Percentiles rank a stretch among this genome's conserved stretches.
Evolutionary conservation across 148 eudicot species (phyloP).

Genomic region (Cornus controversa): DNA sequence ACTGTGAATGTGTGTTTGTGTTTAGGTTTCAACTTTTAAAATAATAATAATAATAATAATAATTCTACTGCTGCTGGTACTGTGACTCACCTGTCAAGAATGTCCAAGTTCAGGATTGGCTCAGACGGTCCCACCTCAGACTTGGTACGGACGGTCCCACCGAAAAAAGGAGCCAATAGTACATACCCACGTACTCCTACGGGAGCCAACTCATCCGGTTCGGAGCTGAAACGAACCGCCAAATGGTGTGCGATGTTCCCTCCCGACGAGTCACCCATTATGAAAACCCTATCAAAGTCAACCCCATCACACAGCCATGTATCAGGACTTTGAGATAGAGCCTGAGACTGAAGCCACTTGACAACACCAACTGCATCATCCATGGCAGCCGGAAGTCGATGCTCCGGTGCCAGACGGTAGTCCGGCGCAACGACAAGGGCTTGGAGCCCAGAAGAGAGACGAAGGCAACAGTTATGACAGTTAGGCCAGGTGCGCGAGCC

Average conservation of each 20-base stretch:
- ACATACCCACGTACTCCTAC: slow-evolving; percentile 56
- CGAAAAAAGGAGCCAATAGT: slow-evolving; percentile 70
- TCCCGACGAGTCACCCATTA: slow-evolving; percentile 81
- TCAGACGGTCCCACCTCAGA: slow-evolving; percentile 65
- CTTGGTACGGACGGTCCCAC: slow-evolving; percentile 55
- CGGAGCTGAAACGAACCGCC: slow-evolving; percentile 49
- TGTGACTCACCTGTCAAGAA: slow-evolving; percentile 56
- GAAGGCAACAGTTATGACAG: slow-evolving; percentile 54
- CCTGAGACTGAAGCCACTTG: slow-evolving; percentile 55
- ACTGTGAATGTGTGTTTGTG: too few species aligned
- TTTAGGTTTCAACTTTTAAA: too few species aligned
- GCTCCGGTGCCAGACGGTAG: slow-evolving; percentile 75
- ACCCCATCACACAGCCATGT: slow-evolving; percentile 27
- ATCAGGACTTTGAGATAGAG: slow-evolving; percentile 14
- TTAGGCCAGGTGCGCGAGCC: slow-evolving; percentile 75
- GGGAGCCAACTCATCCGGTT: slow-evolving; percentile 36
- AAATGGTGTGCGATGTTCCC: slow-evolving; percentile 80
- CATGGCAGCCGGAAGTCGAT: slow-evolving; percentile 71
- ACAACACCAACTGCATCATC: slow-evolving; percentile 48
- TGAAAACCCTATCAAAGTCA: slow-evolving; percentile 57
- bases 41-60: too few species aligned
- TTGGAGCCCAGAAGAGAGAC: slow-evolving; percentile 45
- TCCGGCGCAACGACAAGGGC: slow-evolving; percentile 65
- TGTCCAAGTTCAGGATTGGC: slow-evolving; percentile 40
- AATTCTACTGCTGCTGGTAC: too few species aligned